Percentiles rank a stretch among this genome's conserved stretches.
Evolutionary conservation across 148 eudicot genomes (phyloP).

Genomic region (Beta vulgaris): DNA sequence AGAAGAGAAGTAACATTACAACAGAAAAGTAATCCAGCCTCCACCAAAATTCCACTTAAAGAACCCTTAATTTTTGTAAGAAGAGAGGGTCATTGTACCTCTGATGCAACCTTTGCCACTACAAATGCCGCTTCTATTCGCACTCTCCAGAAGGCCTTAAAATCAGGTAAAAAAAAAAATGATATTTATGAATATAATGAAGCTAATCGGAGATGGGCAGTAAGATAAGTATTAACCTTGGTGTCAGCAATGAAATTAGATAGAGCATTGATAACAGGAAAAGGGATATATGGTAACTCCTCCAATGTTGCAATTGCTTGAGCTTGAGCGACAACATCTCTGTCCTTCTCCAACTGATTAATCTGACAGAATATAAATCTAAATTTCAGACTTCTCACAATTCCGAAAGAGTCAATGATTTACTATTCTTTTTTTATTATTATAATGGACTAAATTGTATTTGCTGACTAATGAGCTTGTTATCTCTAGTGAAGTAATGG

Average conservation of each 20-base stretch:
- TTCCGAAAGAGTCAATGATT: neutral
- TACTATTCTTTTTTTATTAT: neutral
- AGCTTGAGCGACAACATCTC: conserved; percentile 97
- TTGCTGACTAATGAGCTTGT: too few species aligned
- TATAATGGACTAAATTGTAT: neutral
- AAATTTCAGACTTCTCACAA: neutral
- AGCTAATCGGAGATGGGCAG: neutral
- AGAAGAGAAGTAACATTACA: neutral
- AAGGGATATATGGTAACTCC: conserved; percentile 63
- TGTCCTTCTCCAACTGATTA: conserved; percentile 95
- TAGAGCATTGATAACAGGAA: conserved; percentile 73
- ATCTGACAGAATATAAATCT: conserved; percentile 41
- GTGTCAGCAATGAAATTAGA: conserved; percentile 64
- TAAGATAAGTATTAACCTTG: conserved; percentile 47
- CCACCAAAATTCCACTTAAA: neutral
- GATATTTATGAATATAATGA: neutral
- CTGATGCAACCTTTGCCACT: conserved; percentile 73
- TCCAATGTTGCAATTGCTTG: conserved; percentile 76
- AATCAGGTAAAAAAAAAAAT: conserved; percentile 7
- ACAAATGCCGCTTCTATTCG: conserved; percentile 95
- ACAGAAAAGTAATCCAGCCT: neutral
- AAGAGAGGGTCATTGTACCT: conserved; percentile 49
- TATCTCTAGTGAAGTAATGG: too few species aligned
- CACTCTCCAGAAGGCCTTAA: conserved; percentile 90
- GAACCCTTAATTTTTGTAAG: neutral